Percentiles rank a stretch among this genome's conserved stretches.
These are phyloP conservation scores for Solanum raphanifolium DNA, from an alignment of 257 asterid species.

Conservation along the genomic window DNA sequence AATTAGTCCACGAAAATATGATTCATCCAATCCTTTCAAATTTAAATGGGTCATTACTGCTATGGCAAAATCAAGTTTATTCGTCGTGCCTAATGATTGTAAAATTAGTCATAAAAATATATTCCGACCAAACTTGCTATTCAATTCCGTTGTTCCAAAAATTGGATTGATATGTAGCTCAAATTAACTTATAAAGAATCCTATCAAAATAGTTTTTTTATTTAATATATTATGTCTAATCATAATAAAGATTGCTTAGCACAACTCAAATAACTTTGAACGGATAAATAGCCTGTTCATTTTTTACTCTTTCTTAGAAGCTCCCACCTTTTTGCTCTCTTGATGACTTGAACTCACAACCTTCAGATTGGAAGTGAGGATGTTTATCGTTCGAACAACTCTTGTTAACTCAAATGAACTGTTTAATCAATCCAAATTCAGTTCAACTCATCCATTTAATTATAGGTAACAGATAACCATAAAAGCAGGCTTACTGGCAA, in stretches of 20 bases:
- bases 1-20: not conserved
- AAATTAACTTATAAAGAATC: not conserved
- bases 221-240: not conserved
- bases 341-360: not conserved
- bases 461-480: conserved; percentile 10
- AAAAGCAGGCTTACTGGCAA: not conserved
- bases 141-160: not conserved
- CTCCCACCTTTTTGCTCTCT: not conserved
- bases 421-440: not conserved
- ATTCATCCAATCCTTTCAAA: not conserved
- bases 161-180: not conserved
- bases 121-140: not conserved
- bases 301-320: not conserved
- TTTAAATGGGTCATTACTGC: not conserved
- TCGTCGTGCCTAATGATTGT: not conserved
- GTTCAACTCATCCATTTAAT: not conserved
- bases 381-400: accelerated
- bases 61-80: not conserved
- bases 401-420: not conserved
- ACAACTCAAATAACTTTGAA: not conserved
- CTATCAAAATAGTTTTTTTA: not conserved
- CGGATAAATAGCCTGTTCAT: not conserved
- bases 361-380: accelerated
- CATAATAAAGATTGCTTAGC: not conserved
- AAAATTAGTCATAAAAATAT: not conserved